phyloP scores from a whole-genome alignment of 345 rosid genomes.

The Fremontodendron californicum region DNA sequence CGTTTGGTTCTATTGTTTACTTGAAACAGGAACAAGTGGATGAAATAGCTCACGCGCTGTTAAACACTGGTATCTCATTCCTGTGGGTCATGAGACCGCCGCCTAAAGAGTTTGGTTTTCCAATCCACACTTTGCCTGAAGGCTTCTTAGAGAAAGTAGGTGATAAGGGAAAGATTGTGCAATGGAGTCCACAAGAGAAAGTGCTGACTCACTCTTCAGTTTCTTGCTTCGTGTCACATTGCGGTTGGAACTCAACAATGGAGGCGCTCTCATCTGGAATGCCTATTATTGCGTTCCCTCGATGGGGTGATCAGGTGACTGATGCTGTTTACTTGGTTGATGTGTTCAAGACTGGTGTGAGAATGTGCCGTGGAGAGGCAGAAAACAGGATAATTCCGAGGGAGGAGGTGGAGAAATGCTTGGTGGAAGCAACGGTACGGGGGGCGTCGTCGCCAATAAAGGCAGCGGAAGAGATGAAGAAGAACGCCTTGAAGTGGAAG shows the following conservation, averaged over 20 bases:
- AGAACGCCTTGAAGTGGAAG: slow-evolving; percentile 61
- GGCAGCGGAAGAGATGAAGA: slow-evolving; percentile 50
- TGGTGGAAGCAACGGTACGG: slow-evolving; percentile 44
- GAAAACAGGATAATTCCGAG: slow-evolving; percentile 49
- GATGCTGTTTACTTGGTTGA: slow-evolving; percentile 62
- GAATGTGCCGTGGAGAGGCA: slow-evolving; percentile 64
- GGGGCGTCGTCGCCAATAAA: no score
- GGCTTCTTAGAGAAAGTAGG: slow-evolving; percentile 50
- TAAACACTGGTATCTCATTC: slow-evolving; percentile 52
- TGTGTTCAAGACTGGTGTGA: slow-evolving; percentile 56
- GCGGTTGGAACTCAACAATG: no score
- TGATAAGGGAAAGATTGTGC: slow-evolving; percentile 48
- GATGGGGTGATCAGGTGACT: slow-evolving; percentile 89
- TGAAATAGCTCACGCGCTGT: slow-evolving; percentile 63
- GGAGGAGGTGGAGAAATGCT: slow-evolving; percentile 62
- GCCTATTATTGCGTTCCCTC: slow-evolving; percentile 67
- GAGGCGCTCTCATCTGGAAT: slow-evolving; percentile 65
- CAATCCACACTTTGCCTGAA: slow-evolving; percentile 47
- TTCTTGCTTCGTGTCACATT: slow-evolving; percentile 68
- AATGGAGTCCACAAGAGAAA: slow-evolving; percentile 76
- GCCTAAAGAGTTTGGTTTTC: slow-evolving; percentile 28
- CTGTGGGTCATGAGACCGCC: slow-evolving; percentile 73
- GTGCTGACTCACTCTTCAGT: slow-evolving; percentile 63
- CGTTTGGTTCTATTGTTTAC: slow-evolving; percentile 59
- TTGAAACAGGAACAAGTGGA: slow-evolving; percentile 61